Conservation (phyloP, 306 rosid species). For the Dryas octopetala region DNA sequence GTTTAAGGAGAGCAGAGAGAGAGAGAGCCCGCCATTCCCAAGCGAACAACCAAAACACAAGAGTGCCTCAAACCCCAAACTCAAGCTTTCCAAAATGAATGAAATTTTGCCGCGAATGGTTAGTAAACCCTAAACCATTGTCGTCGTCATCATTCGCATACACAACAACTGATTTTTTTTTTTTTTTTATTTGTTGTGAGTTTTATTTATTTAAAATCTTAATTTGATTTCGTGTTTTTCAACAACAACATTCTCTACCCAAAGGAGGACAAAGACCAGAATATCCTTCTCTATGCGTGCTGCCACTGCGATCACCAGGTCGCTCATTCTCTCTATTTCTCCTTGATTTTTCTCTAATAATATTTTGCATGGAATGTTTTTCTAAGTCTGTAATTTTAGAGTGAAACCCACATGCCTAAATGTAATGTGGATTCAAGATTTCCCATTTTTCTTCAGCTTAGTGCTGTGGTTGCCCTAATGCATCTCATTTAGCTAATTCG, state of each 20-base stretch:
- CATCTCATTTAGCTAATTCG: not conserved
- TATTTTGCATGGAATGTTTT: not conserved
- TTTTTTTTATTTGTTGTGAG: no score
- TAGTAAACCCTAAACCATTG: not conserved
- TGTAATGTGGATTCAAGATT: not conserved
- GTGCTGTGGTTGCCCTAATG: not conserved
- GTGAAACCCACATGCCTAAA: not conserved
- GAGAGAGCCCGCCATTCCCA: not conserved
- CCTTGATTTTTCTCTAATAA: not conserved
- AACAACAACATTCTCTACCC: constrained; percentile 97
- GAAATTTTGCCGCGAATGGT: constrained; percentile 99
- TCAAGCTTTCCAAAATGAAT: constrained; percentile 59
- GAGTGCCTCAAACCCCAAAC: not conserved
- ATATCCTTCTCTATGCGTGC: constrained; percentile 86
- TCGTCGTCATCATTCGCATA: constrained; percentile 5
- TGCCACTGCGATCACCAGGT: constrained; percentile 98
- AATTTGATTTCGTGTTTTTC: constrained; percentile 20
- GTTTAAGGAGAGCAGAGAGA: not conserved
- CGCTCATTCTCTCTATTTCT: constrained; percentile 6
- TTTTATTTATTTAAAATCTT: not conserved
- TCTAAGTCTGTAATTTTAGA: not conserved
- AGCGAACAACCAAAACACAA: not conserved
- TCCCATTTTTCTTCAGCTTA: no score
- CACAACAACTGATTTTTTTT: not conserved
- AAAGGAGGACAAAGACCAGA: constrained; percentile 77